phyloP scores from a whole-genome alignment of 768 basidiomycete genomes.

The Sporobolomyces roseus region DNA sequence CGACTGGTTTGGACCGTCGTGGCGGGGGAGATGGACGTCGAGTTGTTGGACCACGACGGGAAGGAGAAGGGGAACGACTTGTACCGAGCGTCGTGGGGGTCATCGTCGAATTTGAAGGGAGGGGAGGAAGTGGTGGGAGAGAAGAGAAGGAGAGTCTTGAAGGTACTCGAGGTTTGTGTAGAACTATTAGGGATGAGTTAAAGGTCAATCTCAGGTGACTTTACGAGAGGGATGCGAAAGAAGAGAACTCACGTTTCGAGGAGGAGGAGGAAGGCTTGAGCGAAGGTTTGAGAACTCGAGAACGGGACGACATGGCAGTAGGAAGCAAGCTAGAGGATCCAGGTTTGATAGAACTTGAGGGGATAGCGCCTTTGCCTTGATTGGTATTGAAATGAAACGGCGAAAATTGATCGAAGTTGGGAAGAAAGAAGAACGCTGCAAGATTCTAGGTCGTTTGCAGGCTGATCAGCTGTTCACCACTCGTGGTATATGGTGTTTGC shows the following conservation, averaged over 20 bases:
- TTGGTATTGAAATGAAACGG: too few relatives aligned
- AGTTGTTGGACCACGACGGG: background rate
- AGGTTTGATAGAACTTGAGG: background rate
- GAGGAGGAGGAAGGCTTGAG: background rate
- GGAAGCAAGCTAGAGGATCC: background rate
- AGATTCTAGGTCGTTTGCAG: too few relatives aligned
- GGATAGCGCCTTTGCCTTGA: too few relatives aligned
- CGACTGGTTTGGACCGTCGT: background rate
- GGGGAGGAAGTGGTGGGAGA: background rate
- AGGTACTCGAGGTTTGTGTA: constrained; percentile 6
- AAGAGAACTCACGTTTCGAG: constrained; percentile 6
- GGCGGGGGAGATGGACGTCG: background rate
- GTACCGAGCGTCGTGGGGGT: background rate
- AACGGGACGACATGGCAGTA: background rate
- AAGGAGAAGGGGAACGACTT: constrained; percentile 3
- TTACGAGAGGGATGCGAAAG: background rate
- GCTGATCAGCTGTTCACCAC: too few relatives aligned
- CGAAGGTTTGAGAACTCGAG: background rate
- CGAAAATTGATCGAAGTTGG: too few relatives aligned
- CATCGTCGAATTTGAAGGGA: background rate
- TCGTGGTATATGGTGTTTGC: too few relatives aligned
- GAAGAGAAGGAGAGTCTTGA: constrained; percentile 5
- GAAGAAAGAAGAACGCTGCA: too few relatives aligned
- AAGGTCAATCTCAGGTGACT: background rate
- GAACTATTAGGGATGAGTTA: background rate